Evolutionary conservation across 2,329 filamentous ascomycete genomes (phyloP).

Genomic region (Macrophomina pseudophaseolina): DNA sequence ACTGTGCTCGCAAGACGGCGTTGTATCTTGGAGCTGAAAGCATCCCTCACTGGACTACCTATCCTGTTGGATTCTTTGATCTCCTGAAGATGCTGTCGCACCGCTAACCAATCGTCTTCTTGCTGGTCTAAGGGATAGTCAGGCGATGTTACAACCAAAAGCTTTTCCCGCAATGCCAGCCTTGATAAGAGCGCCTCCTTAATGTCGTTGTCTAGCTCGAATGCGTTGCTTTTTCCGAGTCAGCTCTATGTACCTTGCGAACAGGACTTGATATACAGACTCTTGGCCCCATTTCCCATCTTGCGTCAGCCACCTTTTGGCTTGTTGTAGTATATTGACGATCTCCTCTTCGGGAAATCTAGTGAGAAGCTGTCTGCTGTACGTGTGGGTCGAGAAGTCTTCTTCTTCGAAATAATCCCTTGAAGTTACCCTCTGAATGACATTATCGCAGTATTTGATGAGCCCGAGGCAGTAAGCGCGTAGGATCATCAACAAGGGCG

Average conservation of each 20-base stretch:
- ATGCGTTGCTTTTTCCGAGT: conserved; percentile 30
- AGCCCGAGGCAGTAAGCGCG: conserved; percentile 85
- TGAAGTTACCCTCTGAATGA: conserved; percentile 76
- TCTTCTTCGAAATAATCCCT: conserved; percentile 98
- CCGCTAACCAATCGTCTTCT: conserved; percentile 44
- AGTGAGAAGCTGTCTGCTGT: conserved; percentile 77
- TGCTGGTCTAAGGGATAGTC: conserved; percentile 38
- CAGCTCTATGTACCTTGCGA: conserved; percentile 26
- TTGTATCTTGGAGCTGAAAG: conserved; percentile 90
- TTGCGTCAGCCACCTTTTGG: conserved; percentile 53
- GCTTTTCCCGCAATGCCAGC: conserved; percentile 68
- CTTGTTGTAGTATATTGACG: conserved; percentile 59
- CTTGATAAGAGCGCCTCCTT: conserved; percentile 66
- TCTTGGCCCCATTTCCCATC: conserved; percentile 24
- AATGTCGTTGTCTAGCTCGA: conserved; percentile 43
- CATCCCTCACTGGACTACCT: conserved; percentile 70
- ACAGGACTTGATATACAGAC: not conserved
- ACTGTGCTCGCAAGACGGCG: conserved; percentile 91
- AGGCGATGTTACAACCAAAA: conserved; percentile 60
- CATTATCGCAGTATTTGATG: conserved; percentile 80
- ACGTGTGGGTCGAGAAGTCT: conserved; percentile 93
- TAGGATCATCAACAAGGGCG: conserved; percentile 63
- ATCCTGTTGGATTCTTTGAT: conserved; percentile 67
- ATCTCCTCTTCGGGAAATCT: conserved; percentile 65
- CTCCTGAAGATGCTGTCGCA: conserved; percentile 51